Percentiles rank a stretch among this genome's conserved stretches.
phyloP scores from a whole-genome alignment of 495 filamentous ascomycete species.

The Aspergillus campestris region DNA sequence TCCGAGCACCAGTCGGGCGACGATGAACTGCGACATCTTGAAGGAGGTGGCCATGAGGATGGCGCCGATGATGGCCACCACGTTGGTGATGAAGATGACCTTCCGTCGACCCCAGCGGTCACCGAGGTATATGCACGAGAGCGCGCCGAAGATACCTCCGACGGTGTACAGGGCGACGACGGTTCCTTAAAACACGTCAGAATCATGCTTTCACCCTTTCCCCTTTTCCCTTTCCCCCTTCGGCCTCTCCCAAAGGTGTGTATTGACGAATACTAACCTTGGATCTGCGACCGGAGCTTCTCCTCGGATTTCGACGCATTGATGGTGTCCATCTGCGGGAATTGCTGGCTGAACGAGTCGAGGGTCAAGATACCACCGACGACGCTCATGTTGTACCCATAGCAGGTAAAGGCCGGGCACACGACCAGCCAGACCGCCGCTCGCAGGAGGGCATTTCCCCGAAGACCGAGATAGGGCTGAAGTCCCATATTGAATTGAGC shows the following conservation, averaged over 20 bases:
- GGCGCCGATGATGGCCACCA: constrained; percentile 29
- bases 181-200: constrained; percentile 14
- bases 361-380: constrained; percentile 34
- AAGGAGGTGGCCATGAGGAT: constrained; percentile 35
- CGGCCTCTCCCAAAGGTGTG: too few relatives aligned
- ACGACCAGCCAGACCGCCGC: constrained; percentile 32
- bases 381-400: constrained; percentile 45
- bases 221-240: too few relatives aligned
- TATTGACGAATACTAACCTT: constrained; percentile 19
- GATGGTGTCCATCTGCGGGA: constrained; percentile 46
- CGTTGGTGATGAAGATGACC: constrained; percentile 24
- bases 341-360: constrained; percentile 33
- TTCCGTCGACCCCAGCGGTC: constrained; percentile 24
- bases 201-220: neutral
- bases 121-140: constrained; percentile 25
- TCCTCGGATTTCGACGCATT: constrained; percentile 24
- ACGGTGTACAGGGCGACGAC: constrained; percentile 29
- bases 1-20: constrained; percentile 49
- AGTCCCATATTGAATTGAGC: too few relatives aligned
- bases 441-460: constrained; percentile 24
- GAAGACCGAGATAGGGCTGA: constrained; percentile 34
- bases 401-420: constrained; percentile 40
- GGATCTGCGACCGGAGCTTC: constrained; percentile 30
- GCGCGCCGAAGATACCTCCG: constrained; percentile 25
- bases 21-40: constrained; percentile 28